Base-by-base conservation (phyloP, 495 filamentous ascomycete genomes). In the Penicillium cataractarum region DNA sequence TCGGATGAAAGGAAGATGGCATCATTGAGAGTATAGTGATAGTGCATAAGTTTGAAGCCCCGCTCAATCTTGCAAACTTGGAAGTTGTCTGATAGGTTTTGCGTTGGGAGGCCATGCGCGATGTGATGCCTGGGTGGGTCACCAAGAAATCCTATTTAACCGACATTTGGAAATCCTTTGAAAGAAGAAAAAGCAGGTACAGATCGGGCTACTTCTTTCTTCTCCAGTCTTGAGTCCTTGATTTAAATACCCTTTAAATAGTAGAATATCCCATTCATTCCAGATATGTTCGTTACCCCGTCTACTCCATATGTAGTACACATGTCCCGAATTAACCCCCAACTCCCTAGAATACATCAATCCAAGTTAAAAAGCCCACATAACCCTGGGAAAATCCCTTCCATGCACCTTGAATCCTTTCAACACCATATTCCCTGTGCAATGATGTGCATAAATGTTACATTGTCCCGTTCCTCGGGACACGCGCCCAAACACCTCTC, bases 231-330 rank as follows among this genome's bases (percentile, higher is more conserved):
- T n/a, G n/a, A n/a, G n/a, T n/a, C n/a, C n/a, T n/a, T n/a, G n/a
- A n/a, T n/a, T n/a, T n/a, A n/a, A n/a, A n/a, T n/a, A n/a, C n/a
- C n/a, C n/a, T n/a, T n/a, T n/a, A n/a, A n/a, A n/a, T 22, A 39
- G 51, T 35, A 33, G 24, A 54, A 17, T 33, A 21, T 33, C 33
- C 19, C 33, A 31, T 56, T 46, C 52, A 60, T 55, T 65, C 26
- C 40, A 42, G 42, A 59, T 58, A 64, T 64, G 55, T 64, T 55
- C 62, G 57, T 59, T 27, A 19, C n/a, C 17, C 15, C 19, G 49
- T 42, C 24, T 62, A 33, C 33, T 26, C 42, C 17, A 22, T 27
- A 3, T 19, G 3, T 35, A 22, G 33, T 17, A 31, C 29, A 31
- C 29, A 31, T 31, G 29, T n/a, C n/a, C n/a, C n/a, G n/a, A n/a